A percentile compares a stretch with the other conserved stretches of the same genome.
phyloP scores from a whole-genome alignment of 176 grass and related monocot genomes.

The Rhipidocladum racemiflorum region DNA sequence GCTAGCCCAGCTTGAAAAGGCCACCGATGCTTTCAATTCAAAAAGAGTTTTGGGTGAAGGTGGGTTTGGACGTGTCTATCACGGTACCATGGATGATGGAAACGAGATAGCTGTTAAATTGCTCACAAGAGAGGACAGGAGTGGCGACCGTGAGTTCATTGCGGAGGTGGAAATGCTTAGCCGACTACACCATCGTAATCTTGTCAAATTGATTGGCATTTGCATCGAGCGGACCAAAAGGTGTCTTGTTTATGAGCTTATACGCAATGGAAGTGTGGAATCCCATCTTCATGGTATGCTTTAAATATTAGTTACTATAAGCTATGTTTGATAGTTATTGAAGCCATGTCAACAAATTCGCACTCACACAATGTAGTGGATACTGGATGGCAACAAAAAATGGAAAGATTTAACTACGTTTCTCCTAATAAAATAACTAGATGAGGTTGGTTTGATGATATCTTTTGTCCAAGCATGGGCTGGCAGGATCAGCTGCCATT shows the following conservation, averaged over 20 bases:
- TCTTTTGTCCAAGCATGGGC: slow-evolving; percentile 8
- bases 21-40: slow-evolving; percentile 78
- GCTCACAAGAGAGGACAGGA: slow-evolving; percentile 76
- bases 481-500: not conserved
- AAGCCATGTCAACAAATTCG: not conserved
- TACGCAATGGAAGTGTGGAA: slow-evolving; percentile 90
- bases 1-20: slow-evolving; percentile 69
- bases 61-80: slow-evolving; percentile 90
- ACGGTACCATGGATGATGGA: slow-evolving; percentile 61
- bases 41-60: slow-evolving; percentile 76
- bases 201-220: slow-evolving; percentile 94
- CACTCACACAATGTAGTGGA: not conserved
- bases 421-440: not conserved
- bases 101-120: slow-evolving; percentile 92
- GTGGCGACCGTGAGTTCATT: slow-evolving; percentile 85
- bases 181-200: slow-evolving; percentile 87
- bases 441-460: not conserved
- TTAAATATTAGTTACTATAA: slow-evolving; percentile 16
- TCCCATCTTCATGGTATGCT: slow-evolving; percentile 93
- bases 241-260: slow-evolving; percentile 92
- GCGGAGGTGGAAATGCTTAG: slow-evolving; percentile 95
- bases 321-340: not conserved
- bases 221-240: slow-evolving; percentile 80
- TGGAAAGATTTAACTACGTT: not conserved
- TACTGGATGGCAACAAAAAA: not conserved